Conservation (phyloP, 2,329 filamentous ascomycete genomes). For the Epichloe scottii region DNA sequence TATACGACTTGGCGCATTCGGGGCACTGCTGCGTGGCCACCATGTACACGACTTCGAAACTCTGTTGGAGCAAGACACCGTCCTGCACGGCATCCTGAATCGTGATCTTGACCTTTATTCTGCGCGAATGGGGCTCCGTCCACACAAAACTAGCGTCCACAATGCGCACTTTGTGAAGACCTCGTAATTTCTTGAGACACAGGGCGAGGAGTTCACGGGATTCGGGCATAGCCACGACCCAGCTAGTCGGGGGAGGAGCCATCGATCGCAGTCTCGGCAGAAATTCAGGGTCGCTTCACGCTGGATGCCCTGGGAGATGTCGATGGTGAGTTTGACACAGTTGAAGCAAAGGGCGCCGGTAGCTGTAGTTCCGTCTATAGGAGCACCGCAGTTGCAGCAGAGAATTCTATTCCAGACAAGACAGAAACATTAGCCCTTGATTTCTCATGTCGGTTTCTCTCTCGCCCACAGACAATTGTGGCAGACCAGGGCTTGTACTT, state of each 20-base stretch:
- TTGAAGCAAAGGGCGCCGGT: conserved; percentile 88
- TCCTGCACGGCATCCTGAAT: conserved; percentile 61
- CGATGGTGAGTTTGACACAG: conserved; percentile 87
- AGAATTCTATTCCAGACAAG: conserved; percentile 46
- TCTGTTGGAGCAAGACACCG: conserved; percentile 68
- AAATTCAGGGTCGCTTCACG: conserved; percentile 82
- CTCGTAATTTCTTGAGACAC: conserved; percentile 77
- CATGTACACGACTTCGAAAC: conserved; percentile 87
- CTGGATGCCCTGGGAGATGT: conserved; percentile 84
- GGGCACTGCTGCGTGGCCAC: conserved; percentile 88
- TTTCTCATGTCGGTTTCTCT: background rate
- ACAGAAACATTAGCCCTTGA: background rate
- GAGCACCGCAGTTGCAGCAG: conserved; percentile 93
- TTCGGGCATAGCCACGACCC: conserved; percentile 75
- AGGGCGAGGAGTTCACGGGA: conserved; percentile 86
- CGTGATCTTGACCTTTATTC: conserved; percentile 90
- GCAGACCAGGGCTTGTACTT: conserved; percentile 11
- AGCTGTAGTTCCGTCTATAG: conserved; percentile 81
- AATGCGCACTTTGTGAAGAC: conserved; percentile 80
- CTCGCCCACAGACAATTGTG: background rate
- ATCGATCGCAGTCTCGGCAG: conserved; percentile 90
- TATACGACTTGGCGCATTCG: conserved; percentile 92
- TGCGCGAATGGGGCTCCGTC: conserved; percentile 92
- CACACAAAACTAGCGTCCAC: conserved; percentile 95
- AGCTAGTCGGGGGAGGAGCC: conserved; percentile 79